phyloP scores from a whole-genome alignment of 1,284 basidiomycete genomes.

The Apiotrichum siamense region DNA sequence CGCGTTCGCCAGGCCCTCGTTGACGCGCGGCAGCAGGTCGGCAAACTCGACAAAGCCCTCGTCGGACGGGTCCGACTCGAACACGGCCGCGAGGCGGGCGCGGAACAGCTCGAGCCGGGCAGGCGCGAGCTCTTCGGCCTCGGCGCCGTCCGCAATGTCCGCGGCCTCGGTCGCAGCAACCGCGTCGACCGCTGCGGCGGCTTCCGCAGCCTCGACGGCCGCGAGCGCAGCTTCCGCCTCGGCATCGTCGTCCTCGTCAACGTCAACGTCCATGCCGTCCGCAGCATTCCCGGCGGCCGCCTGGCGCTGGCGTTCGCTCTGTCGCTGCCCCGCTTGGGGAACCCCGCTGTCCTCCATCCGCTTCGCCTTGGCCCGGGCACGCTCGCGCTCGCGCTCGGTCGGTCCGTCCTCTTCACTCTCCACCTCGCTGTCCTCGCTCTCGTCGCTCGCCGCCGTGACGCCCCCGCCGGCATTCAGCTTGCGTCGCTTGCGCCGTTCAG shows the following conservation, averaged over 20 bases:
- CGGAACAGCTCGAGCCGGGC: constrained; percentile 67
- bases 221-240: constrained; percentile 17
- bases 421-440: constrained; percentile 51
- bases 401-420: constrained; percentile 44
- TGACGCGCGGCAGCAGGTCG: constrained; percentile 69
- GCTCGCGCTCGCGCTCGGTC: constrained; percentile 28
- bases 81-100: constrained; percentile 62
- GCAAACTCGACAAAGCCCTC: constrained; percentile 70
- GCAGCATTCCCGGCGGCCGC: too few species aligned
- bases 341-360: constrained; percentile 47
- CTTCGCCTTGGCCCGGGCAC: constrained; percentile 50
- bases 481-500: constrained; percentile 64
- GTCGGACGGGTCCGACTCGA: constrained; percentile 58
- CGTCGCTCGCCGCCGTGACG: constrained; percentile 51
- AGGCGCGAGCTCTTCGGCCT: not conserved
- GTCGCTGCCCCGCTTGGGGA: too few species aligned
- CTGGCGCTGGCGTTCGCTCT: not conserved
- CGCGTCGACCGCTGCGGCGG: constrained; percentile 46
- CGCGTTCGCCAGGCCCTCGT: constrained; percentile 64
- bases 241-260: constrained; percentile 21
- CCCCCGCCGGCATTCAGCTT: constrained; percentile 67
- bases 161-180: constrained; percentile 34
- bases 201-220: constrained; percentile 20
- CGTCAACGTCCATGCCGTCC: constrained; percentile 21
- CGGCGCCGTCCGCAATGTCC: not conserved